phyloP scores from a whole-genome alignment of 805 yeast genomes.

The Saccharomycopsis fermentans region DNA sequence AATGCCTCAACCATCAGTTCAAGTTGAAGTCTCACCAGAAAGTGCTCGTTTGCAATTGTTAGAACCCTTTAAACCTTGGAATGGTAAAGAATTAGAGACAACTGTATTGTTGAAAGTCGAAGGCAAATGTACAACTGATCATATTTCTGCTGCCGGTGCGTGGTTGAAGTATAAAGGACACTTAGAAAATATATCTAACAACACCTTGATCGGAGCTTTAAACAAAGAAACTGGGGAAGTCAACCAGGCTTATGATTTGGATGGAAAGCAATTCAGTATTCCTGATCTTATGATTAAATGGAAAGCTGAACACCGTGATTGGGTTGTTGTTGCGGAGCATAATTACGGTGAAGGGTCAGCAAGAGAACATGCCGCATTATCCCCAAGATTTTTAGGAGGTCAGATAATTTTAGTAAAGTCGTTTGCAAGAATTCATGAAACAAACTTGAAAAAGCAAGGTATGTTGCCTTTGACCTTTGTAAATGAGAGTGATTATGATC shows the following conservation, averaged over 20 bases:
- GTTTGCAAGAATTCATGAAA: conserved; percentile 97
- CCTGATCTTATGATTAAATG: conserved; percentile 97
- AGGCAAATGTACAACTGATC: conserved; percentile 98
- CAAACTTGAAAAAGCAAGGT: conserved; percentile 96
- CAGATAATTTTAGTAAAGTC: conserved; percentile 81
- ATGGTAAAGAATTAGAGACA: conserved; percentile 71
- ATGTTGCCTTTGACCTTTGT: conserved; percentile 92
- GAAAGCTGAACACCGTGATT: conserved; percentile 75
- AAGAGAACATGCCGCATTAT: conserved; percentile 96
- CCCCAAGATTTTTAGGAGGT: conserved; percentile 93
- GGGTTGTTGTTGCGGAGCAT: conserved; percentile 96
- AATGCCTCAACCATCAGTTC: conserved; percentile 46
- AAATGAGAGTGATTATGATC: conserved; percentile 81
- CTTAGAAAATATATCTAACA: conserved; percentile 87
- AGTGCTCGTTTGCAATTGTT: conserved; percentile 86
- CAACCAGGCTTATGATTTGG: conserved; percentile 77
- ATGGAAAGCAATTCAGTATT: conserved; percentile 66
- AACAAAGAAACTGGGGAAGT: conserved; percentile 96
- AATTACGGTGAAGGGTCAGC: conserved; percentile 99
- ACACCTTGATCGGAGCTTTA: conserved; percentile 93
- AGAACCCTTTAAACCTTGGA: conserved; percentile 83
- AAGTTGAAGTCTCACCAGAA: conserved; percentile 68
- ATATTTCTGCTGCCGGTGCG: conserved; percentile 96
- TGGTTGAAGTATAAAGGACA: conserved; percentile 99
- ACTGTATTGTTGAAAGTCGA: conserved; percentile 80